Base-by-base conservation (phyloP, 2,329 filamentous ascomycete species). In the Ophiostoma australiae region DNA sequence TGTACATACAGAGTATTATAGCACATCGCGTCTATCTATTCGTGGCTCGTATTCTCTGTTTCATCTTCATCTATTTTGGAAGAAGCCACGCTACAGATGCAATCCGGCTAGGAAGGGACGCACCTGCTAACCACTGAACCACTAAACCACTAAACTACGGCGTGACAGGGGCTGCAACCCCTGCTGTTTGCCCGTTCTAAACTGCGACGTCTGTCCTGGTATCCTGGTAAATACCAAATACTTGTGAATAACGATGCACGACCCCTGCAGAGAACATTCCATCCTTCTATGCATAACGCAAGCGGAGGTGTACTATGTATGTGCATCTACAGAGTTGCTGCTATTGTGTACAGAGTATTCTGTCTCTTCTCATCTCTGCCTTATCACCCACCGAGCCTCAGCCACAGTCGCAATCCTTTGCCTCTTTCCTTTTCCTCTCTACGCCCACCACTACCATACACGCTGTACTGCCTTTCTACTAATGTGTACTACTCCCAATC, bases 371-470 rank as follows among this genome's bases (percentile, higher is more conserved):
- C 48, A 52, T 52, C 52, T 23, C n/a, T 55, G 4, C n/a, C 8
- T 61, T 61, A 63, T 35, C 58, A 63, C 58, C 55, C 58, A 63
- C 58, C 58, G 58, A 63, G 58, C 58, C 58, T 63, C 58, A 63
- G 58, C 58, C 58, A 35, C 52, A 58, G 44, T 31, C 20, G 48
- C 48, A 58, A 58, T 58, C 52, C 23, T 11, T 27, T 27, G 48
- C 52, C 11, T 58, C 4, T 31, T 41, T 41, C 10, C 39, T 11
- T 13, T 41, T 41, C 10, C 8, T 41, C 39, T 41, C 39, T 11
- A 4, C 13, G 13, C 15, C 13, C 10, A n/a, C n/a, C n/a, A n/a
- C n/a, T n/a, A n/a, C n/a, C n/a, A 31, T 31, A 31, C 3, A 31
- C 27, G 27, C 27, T 31, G 27, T 31, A 31, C 27, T 1, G 27